Evolutionary conservation across 2,329 filamentous ascomycete species (phyloP).

Genomic region (Neurospora sp.): DNA sequence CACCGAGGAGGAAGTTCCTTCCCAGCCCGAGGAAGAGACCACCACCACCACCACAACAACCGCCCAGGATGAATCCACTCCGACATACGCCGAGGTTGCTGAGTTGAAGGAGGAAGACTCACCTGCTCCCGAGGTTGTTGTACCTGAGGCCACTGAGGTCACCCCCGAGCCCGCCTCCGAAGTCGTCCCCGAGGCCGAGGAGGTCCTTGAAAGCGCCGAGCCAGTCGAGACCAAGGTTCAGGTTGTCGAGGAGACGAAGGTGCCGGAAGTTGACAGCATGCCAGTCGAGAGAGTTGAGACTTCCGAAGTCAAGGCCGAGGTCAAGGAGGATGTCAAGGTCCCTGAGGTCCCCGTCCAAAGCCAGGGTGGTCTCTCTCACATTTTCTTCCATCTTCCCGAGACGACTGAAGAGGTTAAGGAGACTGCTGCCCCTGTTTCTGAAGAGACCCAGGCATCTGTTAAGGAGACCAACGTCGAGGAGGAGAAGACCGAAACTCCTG

Average conservation of each 20-base stretch:
- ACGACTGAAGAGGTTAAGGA: background rate
- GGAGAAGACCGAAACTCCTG: background rate
- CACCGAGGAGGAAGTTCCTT: background rate
- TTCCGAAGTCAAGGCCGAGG: background rate
- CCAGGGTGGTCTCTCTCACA: background rate
- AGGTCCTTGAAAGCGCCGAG: background rate
- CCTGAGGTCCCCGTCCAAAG: background rate
- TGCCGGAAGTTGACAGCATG: slow-evolving; percentile 1
- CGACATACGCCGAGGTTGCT: background rate
- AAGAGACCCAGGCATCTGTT: background rate
- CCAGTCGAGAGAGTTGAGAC: slow-evolving; percentile 3
- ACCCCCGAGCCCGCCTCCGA: background rate
- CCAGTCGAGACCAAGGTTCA: background rate
- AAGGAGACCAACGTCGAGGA: slow-evolving; percentile 3
- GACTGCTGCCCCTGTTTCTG: background rate
- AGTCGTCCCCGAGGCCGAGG: background rate
- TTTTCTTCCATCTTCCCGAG: background rate
- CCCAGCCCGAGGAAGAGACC: slow-evolving; percentile 3
- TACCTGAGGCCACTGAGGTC: background rate
- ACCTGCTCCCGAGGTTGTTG: background rate
- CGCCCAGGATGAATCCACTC: background rate
- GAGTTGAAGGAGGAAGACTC: background rate
- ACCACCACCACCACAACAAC: background rate
- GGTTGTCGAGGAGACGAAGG: slow-evolving; percentile 3
- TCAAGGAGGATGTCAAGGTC: slow-evolving; percentile 1